phyloP scores from a whole-genome alignment of 1,139 yeast species.

The Pichia norvegensis region DNA sequence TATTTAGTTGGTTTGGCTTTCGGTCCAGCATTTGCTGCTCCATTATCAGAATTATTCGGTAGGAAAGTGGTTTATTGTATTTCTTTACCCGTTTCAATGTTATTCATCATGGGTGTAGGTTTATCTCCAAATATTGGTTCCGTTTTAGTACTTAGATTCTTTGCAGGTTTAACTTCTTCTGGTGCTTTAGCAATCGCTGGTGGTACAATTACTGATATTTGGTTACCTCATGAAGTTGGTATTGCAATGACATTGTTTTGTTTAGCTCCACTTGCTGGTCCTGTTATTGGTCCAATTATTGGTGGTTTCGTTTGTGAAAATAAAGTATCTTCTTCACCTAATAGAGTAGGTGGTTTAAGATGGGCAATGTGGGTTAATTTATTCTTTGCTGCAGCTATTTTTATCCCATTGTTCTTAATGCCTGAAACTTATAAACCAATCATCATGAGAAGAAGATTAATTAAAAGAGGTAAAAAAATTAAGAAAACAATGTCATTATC shows the following conservation, averaged over 20 bases:
- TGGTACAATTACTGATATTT: constrained; percentile 73
- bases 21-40: constrained; percentile 73
- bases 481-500: constrained; percentile 26
- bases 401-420: constrained; percentile 47
- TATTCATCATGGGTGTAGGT: constrained; percentile 72
- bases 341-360: constrained; percentile 45
- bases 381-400: constrained; percentile 60
- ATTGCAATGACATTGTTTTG: constrained; percentile 66
- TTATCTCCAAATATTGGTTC: constrained; percentile 49
- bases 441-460: constrained; percentile 50
- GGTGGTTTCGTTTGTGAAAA: constrained; percentile 70
- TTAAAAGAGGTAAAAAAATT: constrained; percentile 46
- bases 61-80: constrained; percentile 54
- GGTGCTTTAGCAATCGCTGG: constrained; percentile 65
- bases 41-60: constrained; percentile 68
- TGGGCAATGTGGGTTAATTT: constrained; percentile 76
- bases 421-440: constrained; percentile 70
- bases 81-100: constrained; percentile 61
- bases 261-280: constrained; percentile 69
- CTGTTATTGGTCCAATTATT: constrained; percentile 73
- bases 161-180: constrained; percentile 72
- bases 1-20: constrained; percentile 64
- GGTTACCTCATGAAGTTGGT: constrained; percentile 58
- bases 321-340: constrained; percentile 26
- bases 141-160: constrained; percentile 62